Base-by-base conservation (phyloP, 2,329 filamentous ascomycete species). In the Helicocarpus griseus region DNA sequence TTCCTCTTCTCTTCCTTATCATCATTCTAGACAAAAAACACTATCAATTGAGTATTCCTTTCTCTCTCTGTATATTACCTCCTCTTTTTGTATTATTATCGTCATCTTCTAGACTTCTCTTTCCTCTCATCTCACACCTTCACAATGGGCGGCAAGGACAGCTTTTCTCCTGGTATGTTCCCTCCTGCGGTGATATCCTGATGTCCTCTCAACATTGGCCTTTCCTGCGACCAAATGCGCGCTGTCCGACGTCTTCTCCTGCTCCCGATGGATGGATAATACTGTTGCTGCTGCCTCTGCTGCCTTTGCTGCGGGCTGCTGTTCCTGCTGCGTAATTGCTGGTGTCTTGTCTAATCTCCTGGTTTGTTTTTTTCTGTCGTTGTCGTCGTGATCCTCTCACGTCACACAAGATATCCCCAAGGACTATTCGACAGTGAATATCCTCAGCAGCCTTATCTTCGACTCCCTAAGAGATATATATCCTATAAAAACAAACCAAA, bases 101-200 rank as follows among this genome's bases (percentile, higher is more conserved):
- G 56, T 64, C 63, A 60, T 65, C 54, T 51, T 56, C 57, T 64
- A 63, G 61, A 65, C 54, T 51, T 56, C 57, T n/a, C n/a, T n/a
- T 54, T 48, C 54, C 52, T 54, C 58, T 51, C 33, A 39, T n/a
- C n/a, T n/a, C n/a, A 19, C 52, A 59, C 51, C 49, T 58, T 63
- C 63, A 68, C 59, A 66, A 66, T 68, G 66, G 63, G 57, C 66
- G 63, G 57, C 66, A 75, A 70, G 65, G 74, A 74, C 67, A 61
- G 59, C 65, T 70, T 67, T 65, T 63, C 67, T 63, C 63, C 69
- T 56, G 73, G 73, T 76, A 73, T 60, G 73, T 69, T 53, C 11
- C 47, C 14, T n/a, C 28, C 24, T 38, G 22, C 14, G 2, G 8
- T 17, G 21, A 11, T 24, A 14, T 24, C 5, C 4, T 43, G 33